Evolutionary conservation across 2,329 filamentous ascomycete species (phyloP), one percentile per base, ranked within the genome.

Genomic region (Fusarium sp.): DNA sequence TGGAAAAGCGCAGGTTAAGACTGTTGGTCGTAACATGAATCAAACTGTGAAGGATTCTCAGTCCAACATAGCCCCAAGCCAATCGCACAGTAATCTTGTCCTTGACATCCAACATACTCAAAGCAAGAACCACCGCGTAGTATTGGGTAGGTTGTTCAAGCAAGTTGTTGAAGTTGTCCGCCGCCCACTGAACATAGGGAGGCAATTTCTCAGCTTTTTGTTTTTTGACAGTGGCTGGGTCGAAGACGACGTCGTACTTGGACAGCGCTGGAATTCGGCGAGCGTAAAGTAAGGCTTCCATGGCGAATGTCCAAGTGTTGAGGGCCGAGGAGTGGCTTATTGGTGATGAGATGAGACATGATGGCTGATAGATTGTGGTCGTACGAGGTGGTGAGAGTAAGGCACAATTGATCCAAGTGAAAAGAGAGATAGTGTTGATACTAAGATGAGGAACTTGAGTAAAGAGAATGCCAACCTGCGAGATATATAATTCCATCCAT

Each of bases 121-220:
- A 16, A 0, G 20, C 21, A 2, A 55, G 37, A 3, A 55, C 2
- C 0, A 34, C 37, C 0, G 55, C 48, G 11, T 58, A 55, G 8
- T 55, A 58, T 1, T 43, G 49, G 0, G 48, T 58, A 5, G 48
- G 55, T n/a, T 58, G 55, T 9, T 58, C 55, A 1, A 58, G 55
- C 3, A 58, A 4, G 6, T 55, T 58, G 8, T 55, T 55, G 11
- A 27, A 58, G 0, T 58, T 43, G 5, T 58, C 49, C 1, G 49
- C 37, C 0, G 37, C 37, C 37, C 55, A 58, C 3, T 43, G 37
- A 0, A 58, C 37, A 0, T 18, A 55, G 7, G 49, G 10, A 16
- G 55, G 55, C 8, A 55, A 4, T 1, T 55, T 58, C 3, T 58
- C 49, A 3, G 49, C 49, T 5, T 55, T 58, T 18, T 58, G 20